A percentile compares a stretch with the other conserved stretches of the same genome.
These are phyloP conservation scores for Actinidia arguta DNA, from an alignment of 179 eudicot species.

Conservation along the genomic window DNA sequence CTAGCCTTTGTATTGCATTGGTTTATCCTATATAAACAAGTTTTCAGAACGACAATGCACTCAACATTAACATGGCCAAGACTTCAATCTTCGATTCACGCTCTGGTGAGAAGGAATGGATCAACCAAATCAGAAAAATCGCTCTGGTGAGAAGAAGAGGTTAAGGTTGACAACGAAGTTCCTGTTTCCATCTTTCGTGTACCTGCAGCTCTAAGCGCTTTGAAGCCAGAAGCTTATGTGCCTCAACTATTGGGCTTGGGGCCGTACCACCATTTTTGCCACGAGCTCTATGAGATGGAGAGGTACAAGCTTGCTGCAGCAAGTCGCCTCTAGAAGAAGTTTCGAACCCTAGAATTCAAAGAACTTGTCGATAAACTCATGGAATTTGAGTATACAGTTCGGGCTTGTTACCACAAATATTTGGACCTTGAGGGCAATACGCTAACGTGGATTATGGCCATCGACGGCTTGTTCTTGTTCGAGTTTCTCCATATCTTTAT, in stretches of 20 bases:
- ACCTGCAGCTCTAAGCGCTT: neutral
- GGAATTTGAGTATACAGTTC: conserved; percentile 41
- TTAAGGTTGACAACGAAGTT: neutral
- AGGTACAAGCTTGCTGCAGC: conserved; percentile 56
- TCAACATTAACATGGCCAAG: neutral
- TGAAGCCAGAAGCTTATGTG: neutral
- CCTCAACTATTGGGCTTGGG: conserved; percentile 8
- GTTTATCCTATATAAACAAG: too few species aligned
- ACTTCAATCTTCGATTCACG: neutral
- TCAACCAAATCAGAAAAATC: neutral
- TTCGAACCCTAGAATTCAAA: conserved; percentile 35
- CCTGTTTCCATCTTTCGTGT: neutral
- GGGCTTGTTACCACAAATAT: conserved; percentile 59
- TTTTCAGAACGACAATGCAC: too few species aligned
- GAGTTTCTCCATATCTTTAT: conserved; percentile 25
- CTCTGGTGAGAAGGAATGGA: neutral
- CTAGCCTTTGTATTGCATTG: too few species aligned
- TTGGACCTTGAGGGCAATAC: conserved; percentile 51
- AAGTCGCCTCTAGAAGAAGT: conserved; percentile 36
- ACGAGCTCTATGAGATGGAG: conserved; percentile 61
- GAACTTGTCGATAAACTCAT: conserved; percentile 40
- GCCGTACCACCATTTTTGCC: conserved; percentile 57
- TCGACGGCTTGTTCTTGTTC: conserved; percentile 58
- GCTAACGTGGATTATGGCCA: conserved; percentile 61
- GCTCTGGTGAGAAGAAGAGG: neutral